Conservation (phyloP, 805 yeast species). For the Maudiozyma serrabonitensis region DNA sequence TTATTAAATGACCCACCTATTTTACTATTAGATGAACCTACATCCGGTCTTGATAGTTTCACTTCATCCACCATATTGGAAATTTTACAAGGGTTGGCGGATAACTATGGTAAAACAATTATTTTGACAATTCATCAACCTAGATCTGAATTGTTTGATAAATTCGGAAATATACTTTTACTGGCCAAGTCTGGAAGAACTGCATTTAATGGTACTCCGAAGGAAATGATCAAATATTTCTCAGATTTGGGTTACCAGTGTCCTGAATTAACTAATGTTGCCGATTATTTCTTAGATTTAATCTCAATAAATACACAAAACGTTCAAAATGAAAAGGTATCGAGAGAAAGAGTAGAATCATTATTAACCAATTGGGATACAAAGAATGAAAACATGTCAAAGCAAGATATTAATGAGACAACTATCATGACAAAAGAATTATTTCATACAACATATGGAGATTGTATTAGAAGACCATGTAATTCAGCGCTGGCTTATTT, state of each 20-base stretch:
- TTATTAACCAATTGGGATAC: conserved; percentile 34
- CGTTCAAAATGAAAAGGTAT: conserved; percentile 32
- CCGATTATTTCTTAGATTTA: conserved; percentile 65
- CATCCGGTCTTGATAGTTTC: conserved; percentile 77
- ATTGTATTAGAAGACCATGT: conserved; percentile 15
- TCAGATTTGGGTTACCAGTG: conserved; percentile 40
- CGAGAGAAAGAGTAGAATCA: conserved; percentile 32
- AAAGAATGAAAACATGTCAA: background rate
- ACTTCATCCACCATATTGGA: conserved; percentile 61
- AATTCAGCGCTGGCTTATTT: conserved; percentile 25
- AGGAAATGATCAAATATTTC: conserved; percentile 40
- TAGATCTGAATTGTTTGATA: conserved; percentile 49
- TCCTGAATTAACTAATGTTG: conserved; percentile 56
- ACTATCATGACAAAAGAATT: conserved; percentile 9
- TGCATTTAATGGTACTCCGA: conserved; percentile 53
- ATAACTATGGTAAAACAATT: conserved; percentile 50
- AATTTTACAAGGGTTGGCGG: conserved; percentile 48
- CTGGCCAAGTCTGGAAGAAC: conserved; percentile 66
- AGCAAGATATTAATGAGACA: background rate
- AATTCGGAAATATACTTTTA: conserved; percentile 62
- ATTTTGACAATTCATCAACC: conserved; percentile 82
- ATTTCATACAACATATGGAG: conserved; percentile 12
- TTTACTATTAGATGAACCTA: conserved; percentile 75
- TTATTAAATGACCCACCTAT: conserved; percentile 62
- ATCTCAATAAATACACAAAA: conserved; percentile 48